A percentile compares a stretch with the other conserved stretches of the same genome.
Conservation (phyloP, 148 eudicot genomes). For the Heliosperma pusillum region DNA sequence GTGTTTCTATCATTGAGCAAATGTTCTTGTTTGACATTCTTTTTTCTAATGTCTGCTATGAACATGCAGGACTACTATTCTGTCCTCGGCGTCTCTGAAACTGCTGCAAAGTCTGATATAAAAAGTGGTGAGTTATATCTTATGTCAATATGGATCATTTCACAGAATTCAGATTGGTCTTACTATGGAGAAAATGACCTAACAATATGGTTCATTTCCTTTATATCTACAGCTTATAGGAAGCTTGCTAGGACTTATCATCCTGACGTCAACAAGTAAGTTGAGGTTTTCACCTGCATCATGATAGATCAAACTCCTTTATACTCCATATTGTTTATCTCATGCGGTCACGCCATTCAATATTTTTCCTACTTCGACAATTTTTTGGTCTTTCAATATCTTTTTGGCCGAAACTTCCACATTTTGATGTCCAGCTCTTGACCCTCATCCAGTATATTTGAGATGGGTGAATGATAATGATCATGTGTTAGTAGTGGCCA, state of each 20-base stretch:
- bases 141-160: slow-evolving; percentile 4
- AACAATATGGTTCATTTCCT: slow-evolving; percentile 9
- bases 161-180: too few relatives aligned
- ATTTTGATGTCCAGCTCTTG: not conserved
- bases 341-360: not conserved
- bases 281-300: slow-evolving; percentile 6
- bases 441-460: too few relatives aligned
- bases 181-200: too few relatives aligned
- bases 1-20: not conserved
- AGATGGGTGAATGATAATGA: too few relatives aligned
- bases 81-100: slow-evolving; percentile 75
- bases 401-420: not conserved
- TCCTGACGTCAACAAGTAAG: slow-evolving; percentile 99
- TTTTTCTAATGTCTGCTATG: slow-evolving; percentile 1
- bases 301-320: not conserved
- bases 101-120: slow-evolving; percentile 77
- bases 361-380: not conserved
- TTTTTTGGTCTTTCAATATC: not conserved
- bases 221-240: slow-evolving; percentile 71
- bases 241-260: slow-evolving; percentile 97
- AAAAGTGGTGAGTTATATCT: slow-evolving; percentile 61
- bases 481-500: too few relatives aligned
- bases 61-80: slow-evolving; percentile 70
- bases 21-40: not conserved
- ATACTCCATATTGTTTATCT: not conserved